These are phyloP conservation scores for Pseudognaphalium luteoalbum DNA, from an alignment of 129 eudicot species.

Conservation along the genomic window DNA sequence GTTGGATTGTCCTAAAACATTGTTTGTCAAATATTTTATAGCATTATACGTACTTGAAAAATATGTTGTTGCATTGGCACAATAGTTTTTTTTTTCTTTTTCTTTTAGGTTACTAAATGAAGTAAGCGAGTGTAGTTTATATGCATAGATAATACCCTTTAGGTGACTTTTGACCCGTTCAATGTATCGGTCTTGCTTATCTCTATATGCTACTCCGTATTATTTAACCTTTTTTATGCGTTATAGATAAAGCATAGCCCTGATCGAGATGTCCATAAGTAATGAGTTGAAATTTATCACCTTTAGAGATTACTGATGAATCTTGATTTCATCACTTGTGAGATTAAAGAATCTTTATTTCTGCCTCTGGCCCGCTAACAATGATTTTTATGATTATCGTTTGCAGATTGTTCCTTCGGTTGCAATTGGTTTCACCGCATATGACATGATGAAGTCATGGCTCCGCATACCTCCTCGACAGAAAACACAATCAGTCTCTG, in stretches of 20 bases:
- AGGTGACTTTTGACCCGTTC: neutral
- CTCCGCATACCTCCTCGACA: slow-evolving; percentile 75
- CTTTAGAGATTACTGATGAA: neutral
- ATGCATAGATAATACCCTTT: neutral
- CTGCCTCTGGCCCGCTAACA: slow-evolving; percentile 3
- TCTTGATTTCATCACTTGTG: neutral
- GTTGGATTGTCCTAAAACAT: neutral
- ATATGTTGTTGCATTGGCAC: neutral
- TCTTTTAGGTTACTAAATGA: too few species aligned
- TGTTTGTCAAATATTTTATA: too few species aligned
- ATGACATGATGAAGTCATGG: slow-evolving; percentile 89
- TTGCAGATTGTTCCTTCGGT: slow-evolving; percentile 91
- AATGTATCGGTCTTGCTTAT: neutral
- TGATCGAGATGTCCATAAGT: neutral
- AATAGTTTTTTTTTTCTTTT: too few species aligned
- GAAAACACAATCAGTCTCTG: slow-evolving; percentile 46
- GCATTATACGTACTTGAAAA: neutral
- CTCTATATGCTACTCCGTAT: neutral
- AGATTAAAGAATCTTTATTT: slow-evolving; percentile 8
- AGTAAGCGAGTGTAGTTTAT: too few species aligned
- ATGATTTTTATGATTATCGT: slow-evolving; percentile 10
- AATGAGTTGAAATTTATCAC: neutral
- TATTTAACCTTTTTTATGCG: neutral
- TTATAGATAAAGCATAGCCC: neutral
- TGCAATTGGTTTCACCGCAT: slow-evolving; percentile 95